Base-by-base conservation (phyloP, 345 rosid species). In the Gossypium sturtianum region DNA sequence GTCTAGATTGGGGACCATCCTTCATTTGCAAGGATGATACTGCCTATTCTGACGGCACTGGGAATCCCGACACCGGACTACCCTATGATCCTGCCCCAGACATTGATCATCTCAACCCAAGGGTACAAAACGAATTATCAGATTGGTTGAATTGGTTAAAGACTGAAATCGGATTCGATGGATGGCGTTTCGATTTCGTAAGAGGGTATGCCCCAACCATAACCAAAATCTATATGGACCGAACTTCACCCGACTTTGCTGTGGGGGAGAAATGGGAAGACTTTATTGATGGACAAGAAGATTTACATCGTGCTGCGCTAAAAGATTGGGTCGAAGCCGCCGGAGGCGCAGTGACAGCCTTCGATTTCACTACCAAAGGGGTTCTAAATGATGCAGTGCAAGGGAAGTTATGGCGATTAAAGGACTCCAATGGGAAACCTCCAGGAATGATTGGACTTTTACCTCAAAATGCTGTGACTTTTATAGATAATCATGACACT, bases 131-230 rank as follows among this genome's bases (percentile, higher is more conserved):
- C n/a, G 97, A 90, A 79, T 70, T 94, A 70, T 87, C 97, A 0
- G 94, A 88, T 58, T 94, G 97, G 98, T 85, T 91, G 94, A 94
- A 89, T 22, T 94, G 97, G 98, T 64, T 94, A 4, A 94, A 89
- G 65, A 65, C 84, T 9, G 97, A 89, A 0, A 85, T 89, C 6
- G 93, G 98, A 17, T 94, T 89, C 68, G 79, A 80, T 23, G 94
- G 98, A 62, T 92, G 94, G 94, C 76, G 97, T 73, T 89, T 92
- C 49, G 94, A 90, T 71, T 89, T 86, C 7, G 97, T 85, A 2
- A 80, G 62, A 62, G 98, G 98, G 3, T 94, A 83, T 61, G 89
- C 94, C 59, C 82, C 97, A 8, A 76, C 74, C 9, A 75, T 87
- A 48, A 85, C 92, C 57, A 86, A 90, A 77, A 23, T 77, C 27